A percentile compares a stretch with the other conserved stretches of the same genome.
phyloP scores from a whole-genome alignment of 129 eudicot genomes.

The Tagetes patula region DNA sequence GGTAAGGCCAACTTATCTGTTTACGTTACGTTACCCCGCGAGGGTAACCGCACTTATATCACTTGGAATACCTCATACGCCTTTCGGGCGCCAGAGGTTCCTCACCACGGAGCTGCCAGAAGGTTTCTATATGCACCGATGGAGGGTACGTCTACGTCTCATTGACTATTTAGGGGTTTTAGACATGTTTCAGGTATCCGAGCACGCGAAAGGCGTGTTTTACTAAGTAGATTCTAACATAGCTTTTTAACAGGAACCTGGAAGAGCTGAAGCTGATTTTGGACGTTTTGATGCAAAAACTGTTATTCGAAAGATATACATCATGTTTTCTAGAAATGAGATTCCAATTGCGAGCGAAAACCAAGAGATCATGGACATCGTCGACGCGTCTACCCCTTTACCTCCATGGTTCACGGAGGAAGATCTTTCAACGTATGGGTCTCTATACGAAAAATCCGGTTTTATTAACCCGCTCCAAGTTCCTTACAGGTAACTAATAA shows the following conservation, averaged over 20 bases:
- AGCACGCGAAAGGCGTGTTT: no score
- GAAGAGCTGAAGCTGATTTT: constrained; percentile 56
- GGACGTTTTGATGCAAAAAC: constrained; percentile 45
- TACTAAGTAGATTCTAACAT: neutral
- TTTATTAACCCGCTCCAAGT: constrained; percentile 44
- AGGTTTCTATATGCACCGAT: constrained; percentile 49
- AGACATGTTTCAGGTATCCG: no score
- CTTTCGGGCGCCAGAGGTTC: constrained; percentile 3
- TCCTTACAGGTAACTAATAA: constrained; percentile 43
- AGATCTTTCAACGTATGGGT: constrained; percentile 41
- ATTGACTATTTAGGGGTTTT: no score
- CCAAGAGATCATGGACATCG: constrained; percentile 57
- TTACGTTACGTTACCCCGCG: constrained; percentile 35
- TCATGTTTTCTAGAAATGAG: constrained; percentile 46
- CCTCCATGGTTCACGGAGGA: constrained; percentile 58
- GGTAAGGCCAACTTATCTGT: constrained; percentile 12
- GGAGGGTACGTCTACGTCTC: constrained; percentile 31
- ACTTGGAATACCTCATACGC: constrained; percentile 42
- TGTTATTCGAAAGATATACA: constrained; percentile 45
- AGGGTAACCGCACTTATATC: constrained; percentile 33
- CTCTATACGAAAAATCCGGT: constrained; percentile 48
- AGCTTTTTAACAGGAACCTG: constrained; percentile 38
- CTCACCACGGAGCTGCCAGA: constrained; percentile 32
- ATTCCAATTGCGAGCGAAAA: constrained; percentile 34
- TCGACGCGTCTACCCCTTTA: constrained; percentile 37